phyloP scores from a whole-genome alignment of 352 stramenopile species.

The Phytopythium chamaehyphon region DNA sequence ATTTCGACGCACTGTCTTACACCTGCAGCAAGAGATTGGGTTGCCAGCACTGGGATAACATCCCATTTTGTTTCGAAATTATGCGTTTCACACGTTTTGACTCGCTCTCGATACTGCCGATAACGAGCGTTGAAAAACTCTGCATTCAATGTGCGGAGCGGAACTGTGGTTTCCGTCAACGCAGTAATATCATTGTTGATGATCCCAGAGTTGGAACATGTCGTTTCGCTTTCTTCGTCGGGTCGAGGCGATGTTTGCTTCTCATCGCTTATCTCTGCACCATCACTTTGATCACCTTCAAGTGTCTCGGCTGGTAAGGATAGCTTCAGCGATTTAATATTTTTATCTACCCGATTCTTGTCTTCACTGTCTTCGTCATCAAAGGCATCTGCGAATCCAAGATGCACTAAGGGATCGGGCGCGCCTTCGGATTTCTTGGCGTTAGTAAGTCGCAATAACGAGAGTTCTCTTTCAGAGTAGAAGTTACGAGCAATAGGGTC shows the following conservation, averaged over 20 bases:
- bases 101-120: not conserved
- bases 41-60: constrained; percentile 37
- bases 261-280: no score
- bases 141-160: not conserved
- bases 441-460: constrained; percentile 13
- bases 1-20: constrained; percentile 52
- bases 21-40: constrained; percentile 42
- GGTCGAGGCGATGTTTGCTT: no score
- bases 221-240: not conserved
- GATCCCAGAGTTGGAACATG: no score
- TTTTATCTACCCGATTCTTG: no score
- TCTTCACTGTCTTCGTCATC: not conserved
- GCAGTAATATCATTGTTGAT: not conserved
- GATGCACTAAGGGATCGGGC: not conserved
- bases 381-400: not conserved
- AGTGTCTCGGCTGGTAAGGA: no score
- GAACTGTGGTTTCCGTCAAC: not conserved
- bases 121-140: constrained; percentile 1
- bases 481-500: constrained; percentile 29
- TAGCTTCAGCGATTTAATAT: no score
- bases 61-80: constrained; percentile 9
- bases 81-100: not conserved
- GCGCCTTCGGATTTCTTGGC: not conserved
- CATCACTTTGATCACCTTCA: no score
- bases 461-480: constrained; percentile 59